Evolutionary conservation across 73 alveolate species (phyloP), one percentile per base, ranked within the genome.

Genomic region (Symbiodinium pilosum): DNA sequence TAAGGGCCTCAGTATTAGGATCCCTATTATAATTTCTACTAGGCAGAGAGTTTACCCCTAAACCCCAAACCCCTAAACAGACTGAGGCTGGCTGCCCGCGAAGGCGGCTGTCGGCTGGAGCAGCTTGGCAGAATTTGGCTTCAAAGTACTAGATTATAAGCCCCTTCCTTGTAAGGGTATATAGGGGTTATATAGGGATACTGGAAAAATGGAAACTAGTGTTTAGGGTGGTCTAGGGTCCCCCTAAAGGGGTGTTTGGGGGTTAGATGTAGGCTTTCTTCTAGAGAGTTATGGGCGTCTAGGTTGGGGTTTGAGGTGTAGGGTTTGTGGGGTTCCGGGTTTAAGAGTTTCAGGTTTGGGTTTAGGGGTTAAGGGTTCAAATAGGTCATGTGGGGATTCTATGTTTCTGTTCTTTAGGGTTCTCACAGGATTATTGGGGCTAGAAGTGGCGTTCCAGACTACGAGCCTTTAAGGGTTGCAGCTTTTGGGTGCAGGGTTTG

Each of bases 61-160:
- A 64, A 24, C 77, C 77, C 77, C 6, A 64, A 64, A 20, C 28
- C 0, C 18, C 1, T 7, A 18, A 64, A 28, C n/a, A n/a, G 16
- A 26, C 38, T 36, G 38, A 64, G 77, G 77, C 77, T 89, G 41
- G 97, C 97, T 20, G 88, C 97, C 4, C 87, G 97, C 26, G 97
- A 91, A 52, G 97, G 97, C 56, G 97, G 97, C 20, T 91, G 97
- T 86, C 64, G 77, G 11, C 54, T 91, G 47, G 81, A 91, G 97
- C 77, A 2, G 16, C 44, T 6, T 7, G 85, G 43, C 44, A 64
- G 77, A 64, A 6, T 2, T 24, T 14, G 38, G 41, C 38, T 34
- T 71, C 5, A 36, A 71, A 71, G 41, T 1, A 30, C 21, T 3
- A 30, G 32, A 2, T n/a, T 30, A 3, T 1, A 24, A 36, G 39